These are phyloP conservation scores for Datura wrightii DNA, from an alignment of 257 asterid genomes.

Conservation along the genomic window DNA sequence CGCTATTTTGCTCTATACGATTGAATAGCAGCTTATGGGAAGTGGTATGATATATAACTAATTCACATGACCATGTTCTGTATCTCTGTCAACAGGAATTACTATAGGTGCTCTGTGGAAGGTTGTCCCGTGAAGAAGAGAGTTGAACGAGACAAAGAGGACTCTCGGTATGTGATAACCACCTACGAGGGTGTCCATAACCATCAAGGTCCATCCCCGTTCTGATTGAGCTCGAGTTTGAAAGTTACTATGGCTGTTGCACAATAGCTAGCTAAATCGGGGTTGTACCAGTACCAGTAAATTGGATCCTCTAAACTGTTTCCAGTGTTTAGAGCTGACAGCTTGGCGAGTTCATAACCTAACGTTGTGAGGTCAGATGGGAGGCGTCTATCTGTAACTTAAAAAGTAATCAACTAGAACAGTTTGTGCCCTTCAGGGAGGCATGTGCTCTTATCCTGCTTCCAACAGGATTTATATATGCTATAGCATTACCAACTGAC, in stretches of 20 bases:
- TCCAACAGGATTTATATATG: slow-evolving; percentile 10
- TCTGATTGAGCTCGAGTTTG: slow-evolving; percentile 38
- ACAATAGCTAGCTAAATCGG: not conserved
- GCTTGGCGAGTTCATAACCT: not conserved
- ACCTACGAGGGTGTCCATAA: slow-evolving; percentile 89
- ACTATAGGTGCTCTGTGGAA: slow-evolving; percentile 77
- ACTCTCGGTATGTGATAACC: slow-evolving; percentile 71
- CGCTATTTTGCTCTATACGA: not conserved
- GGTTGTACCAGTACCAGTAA: not conserved
- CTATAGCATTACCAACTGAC: not conserved
- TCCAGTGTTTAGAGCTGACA: slow-evolving; percentile 19
- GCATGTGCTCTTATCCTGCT: not conserved
- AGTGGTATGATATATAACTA: not conserved
- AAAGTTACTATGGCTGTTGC: slow-evolving; percentile 12
- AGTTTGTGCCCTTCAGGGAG: not conserved
- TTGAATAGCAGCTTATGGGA: not conserved
- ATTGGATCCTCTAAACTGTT: not conserved
- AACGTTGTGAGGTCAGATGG: not conserved
- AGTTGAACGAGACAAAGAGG: slow-evolving; percentile 89
- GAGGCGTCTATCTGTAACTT: slow-evolving; percentile 15
- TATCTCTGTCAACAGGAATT: slow-evolving; percentile 66
- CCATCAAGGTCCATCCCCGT: slow-evolving; percentile 64
- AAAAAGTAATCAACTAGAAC: slow-evolving; percentile 19
- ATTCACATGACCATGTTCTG: slow-evolving; percentile 1
- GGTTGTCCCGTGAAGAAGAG: slow-evolving; percentile 93